These are phyloP conservation scores for Cytidiella melzeri DNA, from an alignment of 768 basidiomycete species.

Conservation along the genomic window DNA sequence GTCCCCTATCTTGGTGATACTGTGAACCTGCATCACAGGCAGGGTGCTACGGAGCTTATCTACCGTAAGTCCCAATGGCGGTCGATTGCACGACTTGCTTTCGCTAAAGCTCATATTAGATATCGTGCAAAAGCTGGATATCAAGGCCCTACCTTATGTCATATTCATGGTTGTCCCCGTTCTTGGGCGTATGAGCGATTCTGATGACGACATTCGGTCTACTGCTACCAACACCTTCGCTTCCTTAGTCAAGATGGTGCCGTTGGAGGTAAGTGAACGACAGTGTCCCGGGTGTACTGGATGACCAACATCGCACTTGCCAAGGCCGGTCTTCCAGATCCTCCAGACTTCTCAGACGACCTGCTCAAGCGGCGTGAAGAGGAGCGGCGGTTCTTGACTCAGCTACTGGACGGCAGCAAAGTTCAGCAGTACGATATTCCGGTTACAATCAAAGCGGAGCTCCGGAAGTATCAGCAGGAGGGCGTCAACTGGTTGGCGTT, in stretches of 20 bases:
- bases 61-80: constrained; percentile 61
- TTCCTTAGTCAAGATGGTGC: constrained; percentile 96
- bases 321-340: constrained; percentile 95
- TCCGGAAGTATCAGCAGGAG: constrained; percentile 97
- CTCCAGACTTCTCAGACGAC: constrained; percentile 85
- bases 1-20: constrained; percentile 82
- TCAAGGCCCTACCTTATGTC: constrained; percentile 93
- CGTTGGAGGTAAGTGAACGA: constrained; percentile 67
- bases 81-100: constrained; percentile 1
- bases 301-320: background rate
- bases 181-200: constrained; percentile 95
- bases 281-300: background rate
- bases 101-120: constrained; percentile 41
- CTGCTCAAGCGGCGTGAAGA: constrained; percentile 78
- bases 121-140: constrained; percentile 84
- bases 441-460: constrained; percentile 82
- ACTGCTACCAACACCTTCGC: constrained; percentile 98
- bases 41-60: constrained; percentile 86
- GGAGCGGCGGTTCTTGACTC: constrained; percentile 88
- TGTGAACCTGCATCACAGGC: constrained; percentile 63
- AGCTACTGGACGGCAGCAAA: constrained; percentile 91
- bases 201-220: constrained; percentile 85
- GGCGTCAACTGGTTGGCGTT: constrained; percentile 99
- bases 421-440: constrained; percentile 88
- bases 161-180: constrained; percentile 96